Evolutionary conservation across 768 basidiomycete species (phyloP), one percentile per base, ranked within the genome.

Genomic region (Kwoniella bestiolae): DNA sequence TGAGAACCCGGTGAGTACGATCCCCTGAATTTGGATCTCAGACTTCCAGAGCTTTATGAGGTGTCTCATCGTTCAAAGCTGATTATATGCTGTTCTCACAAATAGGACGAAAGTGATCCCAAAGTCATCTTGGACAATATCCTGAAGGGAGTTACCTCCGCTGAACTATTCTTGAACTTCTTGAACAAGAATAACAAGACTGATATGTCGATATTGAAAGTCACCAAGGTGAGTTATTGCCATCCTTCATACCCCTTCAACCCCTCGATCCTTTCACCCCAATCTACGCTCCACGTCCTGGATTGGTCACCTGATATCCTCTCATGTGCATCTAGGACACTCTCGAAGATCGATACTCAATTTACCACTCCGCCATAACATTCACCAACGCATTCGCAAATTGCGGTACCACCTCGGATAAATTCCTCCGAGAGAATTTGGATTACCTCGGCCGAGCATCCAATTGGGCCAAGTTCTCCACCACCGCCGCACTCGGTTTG

Each of bases 401-500:
- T 77, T 89, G 95, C n/a, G 96, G 96, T 51, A 99, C 96, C 3
- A 93, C 94, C 0, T 94, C 94, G 1, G 96, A 99, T 75, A 79
- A 86, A 26, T 99, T 98, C 70, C 84, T 99, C 21, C 88, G 94
- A 12, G 92, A 97, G 57, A 98, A 98, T 79, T 86, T 99, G 34
- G 95, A 97, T 78, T 99, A 94, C 94, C 87, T 99, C 3, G 91
- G 88, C 9, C 86, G 92, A 58, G 96, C 96, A 2, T 90, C 90
- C 28, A 98, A 99, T 79, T 99, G 96, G 96, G 91, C 93, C 29
- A 99, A 98, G 77, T 99, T 98, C 83, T 92, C 93, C 3, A 92
- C 96, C 5, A 97, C 96, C 12, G 94, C 96, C 21, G 94, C 91
- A 8, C 87, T 99, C 25, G 96, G 96, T 67, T 91, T 98, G 61